Evolutionary conservation across 2,329 filamentous ascomycete genomes (phyloP), one percentile per base, ranked within the genome.

Genomic region (Ascochyta rabiei): DNA sequence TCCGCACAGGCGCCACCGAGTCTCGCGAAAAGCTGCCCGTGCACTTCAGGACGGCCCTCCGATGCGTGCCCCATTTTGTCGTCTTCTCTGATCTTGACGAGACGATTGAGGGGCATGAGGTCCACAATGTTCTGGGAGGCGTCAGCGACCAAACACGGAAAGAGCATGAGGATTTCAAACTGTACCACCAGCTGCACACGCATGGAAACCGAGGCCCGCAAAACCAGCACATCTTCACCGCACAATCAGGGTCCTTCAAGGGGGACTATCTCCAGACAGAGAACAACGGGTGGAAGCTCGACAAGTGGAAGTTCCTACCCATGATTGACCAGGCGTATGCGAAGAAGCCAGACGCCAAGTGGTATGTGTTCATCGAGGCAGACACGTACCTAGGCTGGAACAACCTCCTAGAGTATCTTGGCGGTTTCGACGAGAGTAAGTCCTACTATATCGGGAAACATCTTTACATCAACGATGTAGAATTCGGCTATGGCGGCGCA

Each of bases 1-100:
- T 87, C 59, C 82, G 84, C 57, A 86, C 84, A 1, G 84, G 84
- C 37, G 83, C 84, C 15, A 85, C 83, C 15, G 84, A 86, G 68
- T 79, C 82, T 16, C 76, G 77, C 40, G 79, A 82, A 44, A 86
- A 85, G 65, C 75, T 86, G 10, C 84, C 84, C 2, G 75, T 81
- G 13, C 84, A 86, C 68, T 80, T 85, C 61, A 70, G 77, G 52
- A 85, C 84, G 0, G 85, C 82, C 0, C 73, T 86, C 35, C 76
- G 77, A 65, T 86, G 84, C 69, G 77, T 84, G 53, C 80, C 81
- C 37, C 70, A 85, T 69, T 82, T 80, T 53, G 75, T 81, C 31
- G 77, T 87, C 53, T 83, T 84, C 67, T 86, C 84, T 37, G 85
- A 87, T 65, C 80, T 82, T 56, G 81, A 82, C 34, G 84, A 86